Base-by-base conservation (phyloP, 179 eudicot species). In the Beta lomatogona region DNA sequence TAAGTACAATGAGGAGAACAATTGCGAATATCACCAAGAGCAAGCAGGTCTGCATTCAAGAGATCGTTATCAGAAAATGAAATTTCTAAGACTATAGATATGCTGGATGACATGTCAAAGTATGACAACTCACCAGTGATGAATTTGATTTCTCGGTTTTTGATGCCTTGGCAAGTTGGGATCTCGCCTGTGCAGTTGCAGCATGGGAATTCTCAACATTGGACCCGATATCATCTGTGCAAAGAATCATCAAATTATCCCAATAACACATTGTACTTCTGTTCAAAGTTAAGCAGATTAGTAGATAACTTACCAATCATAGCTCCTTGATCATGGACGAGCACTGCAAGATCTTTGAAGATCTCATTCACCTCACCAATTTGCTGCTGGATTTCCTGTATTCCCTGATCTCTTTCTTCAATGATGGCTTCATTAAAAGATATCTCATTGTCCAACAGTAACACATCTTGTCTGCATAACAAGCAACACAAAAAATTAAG, bases 281-380 rank as follows among this genome's bases (percentile, higher is more conserved):
- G 68, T 68, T 55, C 53, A 73, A 53, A 21, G 6, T 52, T 48
- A 71, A 65, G 61, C 69, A 69, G 61, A 82, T 31, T 58, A 46
- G 70, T 10, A 80, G 79, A 28, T 18, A 45, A 41, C 86, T 73
- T 84, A 93, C 98, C 98, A 46, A 95, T 95, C 87, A 92, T 87
- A 87, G 86, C 83, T 88, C 97, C 97, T 89, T 95, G 98, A 44
- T 93, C 97, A 81, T 91, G 94, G 70, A 93, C 98, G 48, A 94
- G 88, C 65, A 93, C 96, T 18, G 97, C 98, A 73, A 93, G 96
- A 82, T 93, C 97, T 86, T 93, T 92, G 78, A 92, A 93, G 53
- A 93, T 93, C 86, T 91, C 96, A 82, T 92, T 92, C 66, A 92
- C 96, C 85, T 92, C 94, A 9, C 96, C 97, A 78, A 93, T 93